Conservation (phyloP, 352 stramenopile genomes). For the Thalassiosira exigua region DNA sequence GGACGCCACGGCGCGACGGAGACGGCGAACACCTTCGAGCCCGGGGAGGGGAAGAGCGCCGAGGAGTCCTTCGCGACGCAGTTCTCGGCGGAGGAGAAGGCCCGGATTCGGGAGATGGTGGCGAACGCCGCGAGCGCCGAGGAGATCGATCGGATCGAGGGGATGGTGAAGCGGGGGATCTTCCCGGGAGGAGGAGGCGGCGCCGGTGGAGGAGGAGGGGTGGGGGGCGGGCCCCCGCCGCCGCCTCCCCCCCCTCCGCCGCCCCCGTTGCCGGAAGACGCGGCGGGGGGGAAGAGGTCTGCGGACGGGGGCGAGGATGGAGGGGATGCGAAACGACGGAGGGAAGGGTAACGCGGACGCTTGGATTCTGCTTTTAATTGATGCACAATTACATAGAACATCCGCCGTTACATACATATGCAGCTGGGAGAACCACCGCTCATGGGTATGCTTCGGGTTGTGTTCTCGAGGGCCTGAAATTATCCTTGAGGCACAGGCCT, state of each 20-base stretch:
- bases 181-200: slow-evolving; percentile 50
- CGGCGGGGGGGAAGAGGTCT: slow-evolving; percentile 17
- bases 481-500: no score
- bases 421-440: no score
- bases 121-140: slow-evolving; percentile 69
- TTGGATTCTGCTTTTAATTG: no score
- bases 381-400: no score
- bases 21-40: slow-evolving; percentile 74
- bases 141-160: slow-evolving; percentile 83
- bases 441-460: no score
- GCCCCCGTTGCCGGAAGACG: slow-evolving; percentile 18
- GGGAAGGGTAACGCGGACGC: no score
- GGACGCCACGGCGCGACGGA: no score
- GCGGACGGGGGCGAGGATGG: slow-evolving; percentile 15
- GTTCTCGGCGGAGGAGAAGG: slow-evolving; percentile 81
- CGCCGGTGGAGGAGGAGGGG: background rate
- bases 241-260: slow-evolving; percentile 16
- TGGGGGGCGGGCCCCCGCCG: background rate
- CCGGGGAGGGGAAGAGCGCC: slow-evolving; percentile 70
- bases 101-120: slow-evolving; percentile 76
- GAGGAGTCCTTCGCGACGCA: slow-evolving; percentile 75
- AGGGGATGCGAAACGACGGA: slow-evolving; percentile 31
- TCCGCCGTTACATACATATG: no score
- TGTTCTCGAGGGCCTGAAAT: no score
- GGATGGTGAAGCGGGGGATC: slow-evolving; percentile 71